Evolutionary conservation across 441 rosid genomes (phyloP).

Genomic region (Pelargonium myrrhifolium): DNA sequence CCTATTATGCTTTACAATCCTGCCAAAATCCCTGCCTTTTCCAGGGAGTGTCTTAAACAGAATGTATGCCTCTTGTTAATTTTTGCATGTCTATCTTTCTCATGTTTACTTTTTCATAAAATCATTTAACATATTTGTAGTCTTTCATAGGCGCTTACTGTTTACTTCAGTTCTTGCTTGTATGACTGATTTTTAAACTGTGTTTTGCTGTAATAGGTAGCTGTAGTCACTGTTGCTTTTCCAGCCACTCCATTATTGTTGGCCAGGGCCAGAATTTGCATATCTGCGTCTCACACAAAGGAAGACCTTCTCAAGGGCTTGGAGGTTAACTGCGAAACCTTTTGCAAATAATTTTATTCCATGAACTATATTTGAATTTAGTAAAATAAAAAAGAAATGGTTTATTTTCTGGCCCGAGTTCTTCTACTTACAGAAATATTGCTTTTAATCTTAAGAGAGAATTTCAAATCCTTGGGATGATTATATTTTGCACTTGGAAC

Average conservation of each 20-base stretch:
- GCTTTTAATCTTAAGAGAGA: too few species aligned
- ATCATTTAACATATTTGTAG: background rate
- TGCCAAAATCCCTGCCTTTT: constrained; percentile 84
- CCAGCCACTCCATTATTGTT: constrained; percentile 79
- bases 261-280: constrained; percentile 87
- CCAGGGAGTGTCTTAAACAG: constrained; percentile 70
- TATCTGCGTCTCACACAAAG: constrained; percentile 73
- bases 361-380: too few species aligned
- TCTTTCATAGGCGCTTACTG: background rate
- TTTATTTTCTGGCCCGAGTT: too few species aligned
- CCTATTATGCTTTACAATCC: constrained; percentile 95
- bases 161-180: background rate
- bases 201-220: constrained; percentile 40
- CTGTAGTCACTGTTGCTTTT: constrained; percentile 73
- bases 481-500: background rate
- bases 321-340: constrained; percentile 33
- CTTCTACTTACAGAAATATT: too few species aligned
- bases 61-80: constrained; percentile 37
- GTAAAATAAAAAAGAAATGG: too few species aligned
- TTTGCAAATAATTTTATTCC: background rate
- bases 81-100: background rate
- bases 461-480: too few species aligned
- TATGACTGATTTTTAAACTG: background rate
- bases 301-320: constrained; percentile 72
- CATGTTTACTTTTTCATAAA: background rate